These are phyloP conservation scores for Macrolepiota albuminosa DNA, from an alignment of 768 basidiomycete genomes.

Conservation along the genomic window DNA sequence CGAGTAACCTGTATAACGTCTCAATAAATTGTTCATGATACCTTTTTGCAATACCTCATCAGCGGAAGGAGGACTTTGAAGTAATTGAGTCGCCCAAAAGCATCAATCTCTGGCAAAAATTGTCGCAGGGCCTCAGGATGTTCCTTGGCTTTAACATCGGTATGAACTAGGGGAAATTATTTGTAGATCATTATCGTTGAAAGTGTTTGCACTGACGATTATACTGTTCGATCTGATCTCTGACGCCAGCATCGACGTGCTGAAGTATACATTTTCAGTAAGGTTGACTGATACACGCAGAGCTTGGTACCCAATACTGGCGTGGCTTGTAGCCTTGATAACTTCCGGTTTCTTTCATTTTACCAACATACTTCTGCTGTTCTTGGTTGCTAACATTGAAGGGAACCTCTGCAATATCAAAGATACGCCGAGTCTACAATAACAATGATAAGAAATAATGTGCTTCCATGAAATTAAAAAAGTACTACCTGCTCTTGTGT, in stretches of 20 bases:
- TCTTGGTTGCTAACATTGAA: constrained; percentile 35
- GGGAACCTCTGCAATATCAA: constrained; percentile 39
- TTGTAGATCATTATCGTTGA: not conserved
- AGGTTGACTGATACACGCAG: not conserved
- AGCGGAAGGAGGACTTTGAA: constrained; percentile 31
- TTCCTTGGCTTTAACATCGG: constrained; percentile 24
- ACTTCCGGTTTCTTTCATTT: constrained; percentile 33
- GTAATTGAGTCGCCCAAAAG: constrained; percentile 32
- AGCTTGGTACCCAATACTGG: not conserved
- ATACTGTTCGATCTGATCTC: constrained; percentile 63
- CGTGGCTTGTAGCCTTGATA: constrained; percentile 33
- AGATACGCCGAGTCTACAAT: constrained; percentile 34
- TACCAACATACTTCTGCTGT: constrained; percentile 29
- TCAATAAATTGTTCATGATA: not conserved
- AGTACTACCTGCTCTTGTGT: constrained; percentile 32
- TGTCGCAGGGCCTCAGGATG: constrained; percentile 34
- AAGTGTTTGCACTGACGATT: constrained; percentile 38
- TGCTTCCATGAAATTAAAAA: not conserved
- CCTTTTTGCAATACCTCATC: constrained; percentile 21
- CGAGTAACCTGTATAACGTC: constrained; percentile 22
- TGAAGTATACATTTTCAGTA: constrained; percentile 16
- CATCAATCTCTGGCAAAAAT: constrained; percentile 29
- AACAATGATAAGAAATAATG: too few species aligned
- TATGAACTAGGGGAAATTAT: constrained; percentile 23
- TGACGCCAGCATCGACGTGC: constrained; percentile 60